Evolutionary conservation across 345 rosid species (phyloP).

Genomic region (Euphorbia tirucalli): DNA sequence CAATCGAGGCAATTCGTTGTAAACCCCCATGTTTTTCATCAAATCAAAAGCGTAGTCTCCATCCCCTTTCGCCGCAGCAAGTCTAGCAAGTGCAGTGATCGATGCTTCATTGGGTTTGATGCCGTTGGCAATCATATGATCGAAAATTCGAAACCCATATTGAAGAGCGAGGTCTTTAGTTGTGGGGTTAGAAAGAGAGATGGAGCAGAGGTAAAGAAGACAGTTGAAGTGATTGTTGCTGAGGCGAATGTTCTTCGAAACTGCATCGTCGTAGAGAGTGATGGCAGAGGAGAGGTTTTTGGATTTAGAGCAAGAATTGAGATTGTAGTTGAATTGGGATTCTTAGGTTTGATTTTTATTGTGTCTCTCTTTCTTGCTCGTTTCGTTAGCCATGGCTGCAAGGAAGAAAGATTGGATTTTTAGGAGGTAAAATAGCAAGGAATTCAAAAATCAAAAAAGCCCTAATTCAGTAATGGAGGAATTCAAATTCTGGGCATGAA

Average conservation of each 20-base stretch:
- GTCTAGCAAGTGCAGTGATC: constrained; percentile 57
- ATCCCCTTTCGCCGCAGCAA: constrained; percentile 73
- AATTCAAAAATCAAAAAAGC: too few species aligned
- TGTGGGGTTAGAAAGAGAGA: constrained; percentile 37
- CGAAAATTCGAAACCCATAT: constrained; percentile 57
- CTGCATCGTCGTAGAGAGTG: constrained; percentile 57
- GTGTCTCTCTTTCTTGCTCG: constrained; percentile 37
- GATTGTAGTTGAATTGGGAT: constrained; percentile 48
- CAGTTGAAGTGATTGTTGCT: constrained; percentile 59
- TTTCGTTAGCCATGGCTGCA: neutral
- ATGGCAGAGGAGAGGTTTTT: constrained; percentile 65
- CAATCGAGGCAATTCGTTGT: constrained; percentile 53
- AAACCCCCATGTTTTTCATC: constrained; percentile 51
- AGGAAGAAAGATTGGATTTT: neutral
- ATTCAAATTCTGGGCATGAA: too few species aligned
- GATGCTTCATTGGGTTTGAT: constrained; percentile 66
- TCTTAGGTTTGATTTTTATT: constrained; percentile 48
- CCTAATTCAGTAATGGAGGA: neutral
- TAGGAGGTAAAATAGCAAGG: neutral
- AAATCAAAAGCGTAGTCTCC: constrained; percentile 65
- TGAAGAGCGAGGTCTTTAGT: constrained; percentile 29
- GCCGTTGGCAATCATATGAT: constrained; percentile 48
- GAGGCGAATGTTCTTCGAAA: constrained; percentile 38
- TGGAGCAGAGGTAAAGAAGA: constrained; percentile 71
- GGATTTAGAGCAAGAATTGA: constrained; percentile 60